These are phyloP conservation scores for Kingdonia uniflora DNA, from an alignment of 164 flowering plant species.

Conservation along the genomic window DNA sequence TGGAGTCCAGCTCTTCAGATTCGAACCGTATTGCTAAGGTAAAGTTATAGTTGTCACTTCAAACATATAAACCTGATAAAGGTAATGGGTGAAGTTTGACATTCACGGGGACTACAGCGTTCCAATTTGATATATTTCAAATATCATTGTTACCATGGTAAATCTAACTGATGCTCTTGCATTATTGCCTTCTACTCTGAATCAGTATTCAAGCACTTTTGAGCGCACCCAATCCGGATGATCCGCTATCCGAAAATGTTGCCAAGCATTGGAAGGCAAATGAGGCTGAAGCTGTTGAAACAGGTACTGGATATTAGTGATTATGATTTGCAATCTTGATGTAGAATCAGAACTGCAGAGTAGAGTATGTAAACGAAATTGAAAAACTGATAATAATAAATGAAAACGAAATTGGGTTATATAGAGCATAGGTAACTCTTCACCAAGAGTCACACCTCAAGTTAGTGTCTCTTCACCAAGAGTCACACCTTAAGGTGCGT, in stretches of 20 bases:
- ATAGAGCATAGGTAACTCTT: too few relatives aligned
- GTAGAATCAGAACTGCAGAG: too few relatives aligned
- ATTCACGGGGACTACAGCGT: too few relatives aligned
- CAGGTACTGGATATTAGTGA: slow-evolving; percentile 43
- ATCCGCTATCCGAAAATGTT: slow-evolving; percentile 92
- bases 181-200: not conserved
- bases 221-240: slow-evolving; percentile 97
- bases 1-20: slow-evolving; percentile 99
- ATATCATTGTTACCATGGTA: not conserved
- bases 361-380: not conserved
- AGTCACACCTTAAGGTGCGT: too few relatives aligned
- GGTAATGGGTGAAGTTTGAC: too few relatives aligned
- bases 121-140: not conserved
- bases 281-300: slow-evolving; percentile 93
- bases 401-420: too few relatives aligned
- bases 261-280: slow-evolving; percentile 97
- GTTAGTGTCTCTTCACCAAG: too few relatives aligned
- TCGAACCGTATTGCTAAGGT: slow-evolving; percentile 94
- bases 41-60: not conserved
- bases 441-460: too few relatives aligned
- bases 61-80: not conserved
- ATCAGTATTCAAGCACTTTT: slow-evolving; percentile 78
- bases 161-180: not conserved
- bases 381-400: too few relatives aligned
- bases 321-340: too few relatives aligned